phyloP scores from a whole-genome alignment of 2,329 filamentous ascomycete species.

The Claviceps spartinae region DNA sequence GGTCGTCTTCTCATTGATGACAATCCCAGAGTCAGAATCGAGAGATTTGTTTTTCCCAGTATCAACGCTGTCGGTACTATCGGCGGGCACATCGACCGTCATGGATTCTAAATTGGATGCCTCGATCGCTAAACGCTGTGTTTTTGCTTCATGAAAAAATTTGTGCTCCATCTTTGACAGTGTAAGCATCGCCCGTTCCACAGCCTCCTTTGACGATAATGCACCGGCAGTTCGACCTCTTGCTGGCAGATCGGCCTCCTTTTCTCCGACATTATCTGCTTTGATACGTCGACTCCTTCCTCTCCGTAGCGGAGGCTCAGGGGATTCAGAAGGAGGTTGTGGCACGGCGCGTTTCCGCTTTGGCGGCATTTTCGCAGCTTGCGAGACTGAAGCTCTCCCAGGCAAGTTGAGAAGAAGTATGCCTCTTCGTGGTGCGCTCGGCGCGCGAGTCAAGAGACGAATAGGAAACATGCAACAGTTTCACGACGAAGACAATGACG shows the following conservation, averaged over 20 bases:
- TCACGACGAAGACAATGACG: not conserved
- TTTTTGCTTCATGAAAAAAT: slow-evolving; percentile 29
- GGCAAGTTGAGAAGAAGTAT: not conserved
- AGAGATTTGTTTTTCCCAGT: not conserved
- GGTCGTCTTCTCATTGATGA: not conserved
- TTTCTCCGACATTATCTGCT: not conserved
- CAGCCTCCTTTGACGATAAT: slow-evolving; percentile 11
- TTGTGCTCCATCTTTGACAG: slow-evolving; percentile 35
- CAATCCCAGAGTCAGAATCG: not conserved
- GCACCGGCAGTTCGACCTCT: not conserved
- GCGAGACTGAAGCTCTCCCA: not conserved
- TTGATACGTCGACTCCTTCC: slow-evolving; percentile 12
- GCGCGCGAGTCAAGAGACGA: not conserved
- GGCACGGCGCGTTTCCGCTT: slow-evolving; percentile 24
- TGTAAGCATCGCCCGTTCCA: slow-evolving; percentile 29
- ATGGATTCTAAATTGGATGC: slow-evolving; percentile 19
- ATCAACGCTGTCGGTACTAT: not conserved
- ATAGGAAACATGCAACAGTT: not conserved
- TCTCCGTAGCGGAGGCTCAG: slow-evolving; percentile 14
- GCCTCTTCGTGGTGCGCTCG: not conserved
- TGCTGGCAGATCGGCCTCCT: not conserved
- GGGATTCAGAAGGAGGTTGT: slow-evolving; percentile 6
- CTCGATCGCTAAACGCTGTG: slow-evolving; percentile 33
- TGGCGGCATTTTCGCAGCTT: slow-evolving; percentile 17
- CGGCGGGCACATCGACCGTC: not conserved